Conservation (phyloP, 2,329 filamentous ascomycete species). For the Allantophomopsis lycopodina region DNA sequence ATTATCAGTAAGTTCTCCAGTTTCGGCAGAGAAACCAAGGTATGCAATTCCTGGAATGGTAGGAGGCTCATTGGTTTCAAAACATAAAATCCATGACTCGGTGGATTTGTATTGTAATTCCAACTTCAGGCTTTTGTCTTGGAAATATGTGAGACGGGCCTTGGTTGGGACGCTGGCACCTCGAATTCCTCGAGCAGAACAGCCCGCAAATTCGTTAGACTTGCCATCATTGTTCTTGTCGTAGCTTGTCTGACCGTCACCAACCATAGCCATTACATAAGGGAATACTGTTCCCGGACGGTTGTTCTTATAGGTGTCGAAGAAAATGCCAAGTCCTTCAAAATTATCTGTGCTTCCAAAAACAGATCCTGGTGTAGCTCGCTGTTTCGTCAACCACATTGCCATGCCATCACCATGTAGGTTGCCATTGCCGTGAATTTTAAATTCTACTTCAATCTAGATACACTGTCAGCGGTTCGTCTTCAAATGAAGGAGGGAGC, state of each 20-base stretch:
- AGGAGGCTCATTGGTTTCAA: conserved; percentile 56
- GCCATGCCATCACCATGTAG: conserved; percentile 95
- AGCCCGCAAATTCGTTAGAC: conserved; percentile 81
- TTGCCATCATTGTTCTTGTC: conserved; percentile 94
- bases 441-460: conserved; percentile 84
- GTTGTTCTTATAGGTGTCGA: conserved; percentile 99
- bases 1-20: conserved; percentile 92
- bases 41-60: conserved; percentile 69
- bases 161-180: conserved; percentile 70
- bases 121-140: conserved; percentile 81
- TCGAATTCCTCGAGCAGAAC: conserved; percentile 84
- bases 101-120: conserved; percentile 92
- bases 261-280: conserved; percentile 97
- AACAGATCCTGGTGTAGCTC: conserved; percentile 65
- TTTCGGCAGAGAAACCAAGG: conserved; percentile 74
- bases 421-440: conserved; percentile 76
- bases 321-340: conserved; percentile 80
- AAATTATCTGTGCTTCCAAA: conserved; percentile 84
- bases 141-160: conserved; percentile 85
- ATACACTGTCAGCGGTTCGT: background rate
- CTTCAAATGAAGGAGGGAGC: background rate
- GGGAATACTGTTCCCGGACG: conserved; percentile 90
- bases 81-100: conserved; percentile 81
- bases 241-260: conserved; percentile 78
- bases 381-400: conserved; percentile 95